phyloP scores from a whole-genome alignment of 768 basidiomycete species.

The Infundibulicybe gibba region DNA sequence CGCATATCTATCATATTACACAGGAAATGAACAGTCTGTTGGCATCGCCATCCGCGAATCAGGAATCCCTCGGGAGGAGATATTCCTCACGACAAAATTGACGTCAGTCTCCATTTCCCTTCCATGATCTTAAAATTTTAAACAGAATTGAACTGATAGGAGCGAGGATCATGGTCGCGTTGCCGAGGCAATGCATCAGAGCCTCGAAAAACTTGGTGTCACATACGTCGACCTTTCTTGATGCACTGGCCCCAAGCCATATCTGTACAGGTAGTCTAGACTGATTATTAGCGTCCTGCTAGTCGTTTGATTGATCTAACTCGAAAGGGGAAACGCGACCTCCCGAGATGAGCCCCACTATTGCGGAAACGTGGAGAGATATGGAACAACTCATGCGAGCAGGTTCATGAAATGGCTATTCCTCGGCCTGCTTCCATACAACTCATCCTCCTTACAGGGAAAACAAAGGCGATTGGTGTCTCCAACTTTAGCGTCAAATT shows the following conservation, averaged over 20 bases:
- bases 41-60: constrained; percentile 34
- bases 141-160: constrained; percentile 13
- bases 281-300: background rate
- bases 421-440: background rate
- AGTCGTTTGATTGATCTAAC: background rate
- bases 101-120: constrained; percentile 15
- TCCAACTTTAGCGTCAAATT: constrained; percentile 47
- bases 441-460: constrained; percentile 16
- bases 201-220: constrained; percentile 27
- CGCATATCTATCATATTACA: background rate
- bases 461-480: constrained; percentile 39
- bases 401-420: constrained; percentile 16
- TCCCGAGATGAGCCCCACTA: constrained; percentile 22
- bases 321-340: constrained; percentile 7
- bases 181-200: constrained; percentile 25
- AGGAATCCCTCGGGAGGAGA: constrained; percentile 31
- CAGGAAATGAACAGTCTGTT: constrained; percentile 31
- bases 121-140: constrained; percentile 14
- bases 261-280: constrained; percentile 10
- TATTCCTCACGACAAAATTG: constrained; percentile 40
- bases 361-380: constrained; percentile 34
- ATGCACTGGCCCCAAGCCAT: constrained; percentile 35
- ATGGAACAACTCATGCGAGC: constrained; percentile 34
- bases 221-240: constrained; percentile 48
- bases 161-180: constrained; percentile 30